A percentile compares a stretch with the other conserved stretches of the same genome.
Conservation (phyloP, 176 grass and related monocot species). For the Elaeis guineensis region DNA sequence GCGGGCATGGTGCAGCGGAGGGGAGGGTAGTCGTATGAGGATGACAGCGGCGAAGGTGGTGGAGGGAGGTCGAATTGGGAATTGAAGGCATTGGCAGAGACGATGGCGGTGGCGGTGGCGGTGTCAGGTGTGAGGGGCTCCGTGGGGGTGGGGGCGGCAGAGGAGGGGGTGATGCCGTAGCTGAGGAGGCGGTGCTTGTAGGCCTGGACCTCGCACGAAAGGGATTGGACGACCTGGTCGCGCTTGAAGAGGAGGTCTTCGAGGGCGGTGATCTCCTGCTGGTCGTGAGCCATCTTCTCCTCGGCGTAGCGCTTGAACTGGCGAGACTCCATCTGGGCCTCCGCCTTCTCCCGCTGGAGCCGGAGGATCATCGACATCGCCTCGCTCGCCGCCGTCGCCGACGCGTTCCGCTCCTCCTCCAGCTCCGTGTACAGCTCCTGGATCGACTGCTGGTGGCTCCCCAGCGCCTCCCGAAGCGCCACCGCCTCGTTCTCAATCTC, state of each 20-base stretch:
- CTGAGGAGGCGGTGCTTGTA: constrained; percentile 55
- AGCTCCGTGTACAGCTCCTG: constrained; percentile 46
- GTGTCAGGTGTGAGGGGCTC: constrained; percentile 13
- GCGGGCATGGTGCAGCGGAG: neutral
- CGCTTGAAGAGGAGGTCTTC: constrained; percentile 33
- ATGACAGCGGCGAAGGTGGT: constrained; percentile 36
- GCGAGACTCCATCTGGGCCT: constrained; percentile 65
- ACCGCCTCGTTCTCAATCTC: constrained; percentile 23
- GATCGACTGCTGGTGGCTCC: constrained; percentile 21
- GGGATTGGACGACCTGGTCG: constrained; percentile 19
- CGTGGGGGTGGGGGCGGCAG: neutral
- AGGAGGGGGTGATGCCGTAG: neutral
- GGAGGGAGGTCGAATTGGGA: constrained; percentile 41
- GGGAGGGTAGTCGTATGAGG: constrained; percentile 14
- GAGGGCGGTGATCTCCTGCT: constrained; percentile 26
- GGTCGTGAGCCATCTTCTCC: constrained; percentile 59
- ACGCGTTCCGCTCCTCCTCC: constrained; percentile 54
- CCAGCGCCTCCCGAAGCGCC: constrained; percentile 26
- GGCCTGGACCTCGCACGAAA: constrained; percentile 30
- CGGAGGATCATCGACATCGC: constrained; percentile 85
- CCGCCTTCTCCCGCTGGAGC: constrained; percentile 71
- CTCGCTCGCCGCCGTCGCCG: constrained; percentile 47
- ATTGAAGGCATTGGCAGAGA: no score
- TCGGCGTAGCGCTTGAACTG: constrained; percentile 64
- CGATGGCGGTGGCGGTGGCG: neutral